phyloP scores from a whole-genome alignment of 208 protist species.

The Trypanosoma lewisi region DNA sequence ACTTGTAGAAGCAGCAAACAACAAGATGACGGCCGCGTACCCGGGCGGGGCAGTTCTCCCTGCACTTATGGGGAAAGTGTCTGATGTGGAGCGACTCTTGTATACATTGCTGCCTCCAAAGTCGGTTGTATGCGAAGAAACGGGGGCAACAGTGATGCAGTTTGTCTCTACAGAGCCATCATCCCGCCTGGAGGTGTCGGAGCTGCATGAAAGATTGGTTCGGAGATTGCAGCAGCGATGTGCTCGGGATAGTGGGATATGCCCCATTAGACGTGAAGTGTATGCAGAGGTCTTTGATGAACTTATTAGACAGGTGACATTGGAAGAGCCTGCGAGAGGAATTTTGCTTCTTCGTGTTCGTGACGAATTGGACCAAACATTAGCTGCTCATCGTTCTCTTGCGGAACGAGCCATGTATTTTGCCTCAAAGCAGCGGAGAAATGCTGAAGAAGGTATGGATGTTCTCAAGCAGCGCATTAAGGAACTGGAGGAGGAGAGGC shows the following conservation, averaged over 20 bases:
- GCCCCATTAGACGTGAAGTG: conserved; percentile 95
- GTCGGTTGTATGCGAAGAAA: conserved; percentile 14
- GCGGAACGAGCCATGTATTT: conserved; percentile 70
- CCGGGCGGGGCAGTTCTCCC: conserved; percentile 28
- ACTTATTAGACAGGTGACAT: conserved; percentile 96
- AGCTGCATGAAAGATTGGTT: conserved; percentile 91
- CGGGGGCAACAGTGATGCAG: conserved; percentile 29
- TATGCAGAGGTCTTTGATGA: conserved; percentile 97
- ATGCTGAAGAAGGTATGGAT: background rate
- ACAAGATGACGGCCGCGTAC: background rate
- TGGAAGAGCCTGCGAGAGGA: conserved; percentile 97
- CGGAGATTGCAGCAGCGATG: conserved; percentile 85
- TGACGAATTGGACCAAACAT: conserved; percentile 88
- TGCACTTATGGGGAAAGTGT: conserved; percentile 37
- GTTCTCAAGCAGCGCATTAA: conserved; percentile 2
- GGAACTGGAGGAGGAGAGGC: conserved; percentile 32
- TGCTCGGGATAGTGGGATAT: conserved; percentile 95
- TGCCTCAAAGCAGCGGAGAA: conserved; percentile 62
- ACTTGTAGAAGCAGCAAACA: background rate
- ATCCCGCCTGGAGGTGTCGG: conserved; percentile 61
- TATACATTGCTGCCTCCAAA: conserved; percentile 56
- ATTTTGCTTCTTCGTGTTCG: conserved; percentile 96
- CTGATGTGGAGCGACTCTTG: conserved; percentile 45
- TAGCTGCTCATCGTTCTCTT: conserved; percentile 60
- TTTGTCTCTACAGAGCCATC: conserved; percentile 64